Base-by-base conservation (phyloP, 2,329 filamentous ascomycete genomes). In the Cladosporium cucumerinum region DNA sequence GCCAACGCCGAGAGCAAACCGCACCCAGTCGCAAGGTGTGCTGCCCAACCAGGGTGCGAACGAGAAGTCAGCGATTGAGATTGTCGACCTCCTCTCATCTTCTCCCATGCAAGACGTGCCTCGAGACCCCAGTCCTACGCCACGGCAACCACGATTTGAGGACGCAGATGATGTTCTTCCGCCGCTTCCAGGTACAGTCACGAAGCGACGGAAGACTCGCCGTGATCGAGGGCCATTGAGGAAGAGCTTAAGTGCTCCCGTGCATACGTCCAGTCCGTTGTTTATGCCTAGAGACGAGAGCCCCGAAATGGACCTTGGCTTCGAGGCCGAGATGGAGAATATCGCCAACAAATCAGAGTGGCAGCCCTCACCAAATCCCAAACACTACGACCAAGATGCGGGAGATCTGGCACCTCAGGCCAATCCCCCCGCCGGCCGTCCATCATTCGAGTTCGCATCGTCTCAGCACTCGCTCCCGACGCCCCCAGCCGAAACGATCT, bases 121-220 rank as follows among this genome's bases (percentile, higher is more conserved):
- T 23, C 60, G 60, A 46, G 60, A 52, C 34, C 12, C 65, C 52
- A 23, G 63, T 21, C 16, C 57, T 28, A 59, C 52, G n/a, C 34
- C 66, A 43, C 39, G 51, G 30, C 54, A 36, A n/a, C 5, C 30
- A 11, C 30, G 48, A 63, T 16, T 21, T 16, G 32, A 55, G 32
- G 21, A 58, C 18, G 21, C 30, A 32, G 58, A 58, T 8, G 63
- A 25, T 39, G 63, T 57, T 58, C 68, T 18, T 12, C 39, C 10
- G 67, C 69, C 46, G 52, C 65, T 77, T 6, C 74, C 74, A 2
- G 70, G 68, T n/a, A 74, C 74, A 3, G 72, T 77, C 2, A 76
- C 74, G 0, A 73, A 72, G 59, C 69, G 75, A 32, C 66, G 72
- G 36, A 72, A 66, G 46, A 61, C 58, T 6, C 43, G 65, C 3